Base-by-base conservation (phyloP, 2,329 filamentous ascomycete species). In the Cordyceps cicadae region DNA sequence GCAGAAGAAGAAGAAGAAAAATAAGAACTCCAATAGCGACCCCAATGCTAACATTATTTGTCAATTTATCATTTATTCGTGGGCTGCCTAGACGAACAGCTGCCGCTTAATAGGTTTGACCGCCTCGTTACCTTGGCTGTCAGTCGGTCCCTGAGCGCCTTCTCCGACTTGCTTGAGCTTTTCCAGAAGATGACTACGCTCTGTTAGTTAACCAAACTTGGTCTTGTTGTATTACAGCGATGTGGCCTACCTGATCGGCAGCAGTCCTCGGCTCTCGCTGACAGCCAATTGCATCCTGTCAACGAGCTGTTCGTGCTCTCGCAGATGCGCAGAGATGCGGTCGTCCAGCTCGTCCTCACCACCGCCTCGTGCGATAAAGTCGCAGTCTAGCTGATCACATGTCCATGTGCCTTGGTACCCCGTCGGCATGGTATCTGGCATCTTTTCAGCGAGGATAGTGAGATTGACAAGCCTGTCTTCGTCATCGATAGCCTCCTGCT, bases 381-480 rank as follows among this genome's bases (percentile, higher is more conserved):
- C 74, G 67, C 88, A 91, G 26, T 81, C 85, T 12, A 84, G 81
- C 63, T 87, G 79, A 5, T 81, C 80, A 67, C 88, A 91, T 1
- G 75, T 76, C 87, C 87, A 91, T 0, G 84, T 84, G 58, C 86
- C 81, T 62, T 84, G 78, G 0, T 84, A 81, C 0, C 83, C 85
- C 39, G 78, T 75, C 0, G 83, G 77, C 3, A 70, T 72, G 8
- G 75, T 73, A 4, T 79, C 77, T 0, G 81, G 81, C 12, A 83
- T 66, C 53, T 72, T 77, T 59, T 84, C 80, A 5, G 80, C 75
- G 29, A 76, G 75, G 11, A 83, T 73, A 14, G 81, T 74, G 17
- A 84, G 68, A 52, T 72, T 75, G 53, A 77, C 69, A 2, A 71
- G 71, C 41, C 70, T 64, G 19, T 70, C 64, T 24, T 66, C 64